Base-by-base conservation (phyloP, 148 eudicot species). In the Chenopodium suecicum region DNA sequence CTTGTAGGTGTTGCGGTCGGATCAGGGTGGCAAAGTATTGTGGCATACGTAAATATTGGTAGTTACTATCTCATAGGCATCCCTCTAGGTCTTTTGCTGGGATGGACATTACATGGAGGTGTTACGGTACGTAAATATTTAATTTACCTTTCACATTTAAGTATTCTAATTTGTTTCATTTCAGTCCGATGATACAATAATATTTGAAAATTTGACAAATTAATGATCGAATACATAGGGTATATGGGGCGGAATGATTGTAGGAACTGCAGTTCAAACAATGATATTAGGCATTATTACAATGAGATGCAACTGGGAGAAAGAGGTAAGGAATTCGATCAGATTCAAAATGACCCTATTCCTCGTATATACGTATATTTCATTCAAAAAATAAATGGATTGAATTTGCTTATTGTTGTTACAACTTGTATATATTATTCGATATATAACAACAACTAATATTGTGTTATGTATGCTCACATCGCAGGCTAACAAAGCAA, bases 181-280 rank as follows among this genome's bases (percentile, higher is more conserved):
- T 11, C 14, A 37, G 7, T 50, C 2, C 14, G 2, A 50, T 50
- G 0, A 50, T 50, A 12, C 54, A 10, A 50, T 12, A 50, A 10
- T 50, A 50, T 50, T 50, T 65, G 31, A 65, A 16, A 22, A 25
- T 23, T 65, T 37, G 44, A 65, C 7, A 25, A n/a, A 4, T n/a
- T 2, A 3, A 7, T 65, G 12, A 37, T 37, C 44, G 7, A 52
- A 31, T 23, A 10, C 10, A 80, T 65, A 89, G 91, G 91, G 90
- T 13, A 86, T 89, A 11, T 87, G 91, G 91, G 86, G 84, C 44
- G 91, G 91, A 73, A 87, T 89, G 91, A 85, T 89, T 3, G 80
- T 89, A 68, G 91, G 91, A 78, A 89, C 91, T 4, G 85, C 79
- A 4, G 67, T 89, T 48, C 91, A 89, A 47, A 89, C 91, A 23